Base-by-base conservation (phyloP, 495 filamentous ascomycete genomes). In the Neurospora discreta region DNA sequence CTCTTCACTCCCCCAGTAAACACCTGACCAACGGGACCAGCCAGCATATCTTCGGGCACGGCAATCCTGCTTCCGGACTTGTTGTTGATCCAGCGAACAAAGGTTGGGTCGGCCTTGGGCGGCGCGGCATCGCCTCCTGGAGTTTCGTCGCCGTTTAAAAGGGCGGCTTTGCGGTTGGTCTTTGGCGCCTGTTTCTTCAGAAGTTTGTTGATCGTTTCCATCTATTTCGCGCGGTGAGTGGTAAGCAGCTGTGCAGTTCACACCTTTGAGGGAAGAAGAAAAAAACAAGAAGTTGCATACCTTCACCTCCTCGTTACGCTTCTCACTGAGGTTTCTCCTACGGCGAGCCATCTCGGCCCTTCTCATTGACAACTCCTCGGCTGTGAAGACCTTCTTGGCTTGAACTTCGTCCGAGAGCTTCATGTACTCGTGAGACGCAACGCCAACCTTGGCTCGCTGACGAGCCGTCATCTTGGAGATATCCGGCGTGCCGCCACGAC, bases 291-390 rank as follows among this genome's bases (percentile, higher is more conserved):
- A 52, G 6, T 20, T 8, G 71, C 77, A 60, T 83, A 93, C 94
- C 89, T 99, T 99, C 83, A 98, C 96, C 84, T 99, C 96, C 78
- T 99, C 96, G 71, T 97, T 95, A 36, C 95, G 91, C 85, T 98
- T 97, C 79, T 98, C 95, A 74, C 92, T 95, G n/a, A 99, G 87
- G 75, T 98, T 98, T 80, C 97, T 96, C 69, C 95, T 85, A 40
- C 95, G 90, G 20, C 95, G 87, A 36, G 95, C 95, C 95, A 99
- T 99, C 80, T 99, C 95, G 8, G 93, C 91, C 52, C 95, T 88
- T 20, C 97, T 90, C 92, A 98, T 97, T 41, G 93, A 93, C 71
- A 96, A 89, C 77, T 99, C 96, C 78, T 98, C 95, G 0, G 93
- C 94, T 1, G 95, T 97, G 46, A 98, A 84, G 76, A 91, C 88